Conservation (phyloP, 2,329 filamentous ascomycete genomes). For the Ceratocystis cubensis region DNA sequence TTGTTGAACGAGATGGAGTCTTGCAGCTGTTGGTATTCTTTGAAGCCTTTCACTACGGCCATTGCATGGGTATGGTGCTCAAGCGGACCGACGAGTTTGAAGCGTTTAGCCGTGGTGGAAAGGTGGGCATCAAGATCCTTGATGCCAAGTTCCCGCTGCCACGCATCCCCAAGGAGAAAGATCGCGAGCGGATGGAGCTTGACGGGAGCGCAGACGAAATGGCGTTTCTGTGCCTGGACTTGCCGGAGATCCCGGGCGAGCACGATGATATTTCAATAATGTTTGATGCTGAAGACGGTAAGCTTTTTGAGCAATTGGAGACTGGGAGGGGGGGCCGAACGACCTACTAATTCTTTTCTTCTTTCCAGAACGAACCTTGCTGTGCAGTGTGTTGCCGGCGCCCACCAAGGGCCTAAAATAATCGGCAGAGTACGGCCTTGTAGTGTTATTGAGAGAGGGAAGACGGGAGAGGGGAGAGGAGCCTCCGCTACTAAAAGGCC, state of each 20-base stretch:
- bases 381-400: slow-evolving; percentile 42
- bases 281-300: slow-evolving; percentile 69
- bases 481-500: background rate
- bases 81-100: slow-evolving; percentile 79
- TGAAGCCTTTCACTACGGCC: slow-evolving; percentile 72
- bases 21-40: slow-evolving; percentile 77
- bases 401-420: slow-evolving; percentile 39
- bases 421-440: background rate
- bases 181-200: slow-evolving; percentile 30
- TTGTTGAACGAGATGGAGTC: slow-evolving; percentile 63
- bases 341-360: slow-evolving; percentile 23
- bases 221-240: slow-evolving; percentile 71
- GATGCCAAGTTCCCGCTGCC: slow-evolving; percentile 87
- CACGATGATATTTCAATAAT: slow-evolving; percentile 81
- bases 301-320: slow-evolving; percentile 27
- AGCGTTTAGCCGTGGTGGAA: slow-evolving; percentile 48
- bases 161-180: slow-evolving; percentile 41
- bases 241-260: slow-evolving; percentile 79
- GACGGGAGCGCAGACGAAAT: slow-evolving; percentile 38
- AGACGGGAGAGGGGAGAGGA: background rate
- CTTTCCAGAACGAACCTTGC: slow-evolving; percentile 40
- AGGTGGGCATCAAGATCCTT: slow-evolving; percentile 63
- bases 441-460: background rate
- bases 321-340: background rate
- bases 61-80: slow-evolving; percentile 78